Base-by-base conservation (phyloP, 2,329 filamentous ascomycete genomes). In the Penicillium sp. region DNA sequence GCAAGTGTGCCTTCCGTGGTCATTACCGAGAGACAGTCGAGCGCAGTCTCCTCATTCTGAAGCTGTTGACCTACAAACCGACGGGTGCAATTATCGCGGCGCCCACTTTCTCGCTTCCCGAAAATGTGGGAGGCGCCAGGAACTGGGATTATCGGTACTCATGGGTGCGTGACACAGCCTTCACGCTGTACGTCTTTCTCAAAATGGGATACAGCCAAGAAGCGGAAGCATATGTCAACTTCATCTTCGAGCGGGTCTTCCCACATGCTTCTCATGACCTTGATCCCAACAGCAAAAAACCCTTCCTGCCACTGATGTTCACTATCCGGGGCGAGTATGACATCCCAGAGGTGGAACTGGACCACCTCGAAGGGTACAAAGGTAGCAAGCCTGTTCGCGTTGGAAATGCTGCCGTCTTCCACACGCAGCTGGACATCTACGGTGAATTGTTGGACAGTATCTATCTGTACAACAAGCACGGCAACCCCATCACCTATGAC, bases 341-440 rank as follows among this genome's bases (percentile, higher is more conserved):
- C 39, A 89, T 92, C 38, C 87, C 88, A 0, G 89, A 91, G 72
- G 67, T 80, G 36, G 87, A 89, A 61, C 79, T 91, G 6, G 72
- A 78, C 51, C 89, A 92, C 64, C 79, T 92, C 2, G 86, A 90
- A 44, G 89, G 89, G 2, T 91, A 92, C 69, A 80, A 85, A 51
- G 82, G 83, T 27, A 91, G 88, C 70, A 81, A 76, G 47, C 89
- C 89, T 0, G 89, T 92, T 23, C 83, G 89, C 2, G 88, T 92
- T 50, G 89, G 89, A 11, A 92, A 92, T 63, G 88, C 87, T 0
- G 89, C 89, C 1, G 88, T 88, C 0, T 89, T 85, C 63, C 89
- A 92, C 67, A 83, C 86, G 48, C 89, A 92, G 68, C 85, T 91
- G 61, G 89, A 92, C 65, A 91, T 91, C 25, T 92, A 92, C 65